Conservation (phyloP, 441 rosid genomes). For the Macaranga tanarius region DNA sequence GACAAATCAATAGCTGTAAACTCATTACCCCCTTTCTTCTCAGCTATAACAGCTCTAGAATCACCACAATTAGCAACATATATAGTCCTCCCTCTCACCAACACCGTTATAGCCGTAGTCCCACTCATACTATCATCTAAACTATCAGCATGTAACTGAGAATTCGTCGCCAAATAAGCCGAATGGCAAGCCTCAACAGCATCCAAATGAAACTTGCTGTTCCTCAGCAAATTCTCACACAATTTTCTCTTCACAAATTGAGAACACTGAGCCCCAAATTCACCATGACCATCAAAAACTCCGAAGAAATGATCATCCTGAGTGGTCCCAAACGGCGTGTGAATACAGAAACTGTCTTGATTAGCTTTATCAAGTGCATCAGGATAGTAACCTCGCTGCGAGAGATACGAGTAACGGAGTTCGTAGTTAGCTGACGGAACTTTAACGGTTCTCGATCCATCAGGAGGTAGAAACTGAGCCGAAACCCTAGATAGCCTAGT, state of each 20-base stretch:
- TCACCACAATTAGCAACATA: conserved; percentile 93
- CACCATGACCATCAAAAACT: conserved; percentile 98
- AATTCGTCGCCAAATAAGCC: conserved; percentile 63
- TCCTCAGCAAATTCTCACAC: conserved; percentile 84
- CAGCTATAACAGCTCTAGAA: conserved; percentile 90
- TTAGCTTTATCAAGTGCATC: conserved; percentile 95
- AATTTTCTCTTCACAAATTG: conserved; percentile 78
- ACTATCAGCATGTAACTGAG: conserved; percentile 71
- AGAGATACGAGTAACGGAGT: conserved; percentile 69
- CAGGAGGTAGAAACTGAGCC: conserved; percentile 86
- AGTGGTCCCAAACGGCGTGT: conserved; percentile 79
- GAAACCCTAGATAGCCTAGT: conserved; percentile 90
- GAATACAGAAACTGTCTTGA: conserved; percentile 96
- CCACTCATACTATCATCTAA: conserved; percentile 98
- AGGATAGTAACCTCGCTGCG: conserved; percentile 96
- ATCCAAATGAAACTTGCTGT: conserved; percentile 60
- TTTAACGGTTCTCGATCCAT: conserved; percentile 68
- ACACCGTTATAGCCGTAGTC: conserved; percentile 92
- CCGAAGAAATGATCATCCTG: conserved; percentile 86
- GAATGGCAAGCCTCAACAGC: conserved; percentile 81
- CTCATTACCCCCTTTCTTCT: conserved; percentile 62
- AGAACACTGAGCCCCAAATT: conserved; percentile 89
- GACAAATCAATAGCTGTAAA: conserved; percentile 86
- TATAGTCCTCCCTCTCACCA: conserved; percentile 82
- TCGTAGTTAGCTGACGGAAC: conserved; percentile 65